Base-by-base conservation (phyloP, 345 rosid species). In the Rhodamnia rubescens region DNA sequence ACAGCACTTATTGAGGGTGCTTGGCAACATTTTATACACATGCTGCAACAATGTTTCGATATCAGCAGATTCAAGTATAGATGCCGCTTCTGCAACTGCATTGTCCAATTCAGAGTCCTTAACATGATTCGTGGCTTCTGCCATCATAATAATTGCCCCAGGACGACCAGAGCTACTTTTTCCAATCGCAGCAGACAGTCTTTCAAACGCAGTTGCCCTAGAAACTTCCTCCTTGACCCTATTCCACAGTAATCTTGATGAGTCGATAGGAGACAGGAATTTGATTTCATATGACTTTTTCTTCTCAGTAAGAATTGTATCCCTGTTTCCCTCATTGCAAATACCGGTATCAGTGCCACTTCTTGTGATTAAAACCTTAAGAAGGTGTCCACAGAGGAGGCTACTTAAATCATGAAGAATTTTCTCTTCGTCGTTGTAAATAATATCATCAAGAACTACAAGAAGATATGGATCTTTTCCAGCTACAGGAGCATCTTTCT, bases 401-500 rank as follows among this genome's bases (percentile, higher is more conserved):
- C 8, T 24, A 7, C 59, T 27, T 81, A 85, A 59, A 24, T 82
- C 26, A 49, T 16, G 2, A 53, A 85, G 69, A 36, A 58, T 57
- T 22, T 15, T 82, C 32, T 49, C 5, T 49, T 56, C 49, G 20
- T 32, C 84, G 21, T 81, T 27, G 49, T 56, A 12, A 57, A 13
- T 59, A 59, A 59, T 22, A 81, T 51, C 59, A 54, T 86, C 88
- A 11, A 86, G 85, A 74, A 86, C 83, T 15, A 40, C 84, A 44
- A 86, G 56, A 55, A 86, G 85, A 56, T 49, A 75, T 56, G 16
- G 36, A 59, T 40, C 36, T 52, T 69, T 83, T 86, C 53, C 47
- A 59, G 36, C 36, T 8, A 13, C 18, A 12, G 69, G 1, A 59
- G 18, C 69, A 59, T 59, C 69, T 12, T n/a, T 59, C 69, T n/a